phyloP scores from a whole-genome alignment of 1,284 basidiomycete species.

The Macrocystidia cucumis region DNA sequence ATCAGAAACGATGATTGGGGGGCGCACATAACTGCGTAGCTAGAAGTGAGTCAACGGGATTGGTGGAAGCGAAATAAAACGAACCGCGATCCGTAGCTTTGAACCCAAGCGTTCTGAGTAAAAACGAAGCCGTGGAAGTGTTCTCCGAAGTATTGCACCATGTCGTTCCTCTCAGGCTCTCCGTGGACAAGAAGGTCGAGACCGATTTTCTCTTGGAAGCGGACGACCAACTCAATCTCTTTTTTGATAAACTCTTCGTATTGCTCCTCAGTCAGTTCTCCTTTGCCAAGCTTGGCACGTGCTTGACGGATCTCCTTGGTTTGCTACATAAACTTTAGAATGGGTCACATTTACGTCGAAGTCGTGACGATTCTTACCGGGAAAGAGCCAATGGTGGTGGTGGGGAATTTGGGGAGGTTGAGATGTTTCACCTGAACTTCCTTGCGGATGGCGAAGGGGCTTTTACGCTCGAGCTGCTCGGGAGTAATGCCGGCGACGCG shows the following conservation, averaged over 20 bases:
- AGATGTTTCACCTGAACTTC: constrained; percentile 88
- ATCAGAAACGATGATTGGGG: constrained; percentile 98
- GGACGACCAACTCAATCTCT: constrained; percentile 92
- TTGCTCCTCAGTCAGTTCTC: constrained; percentile 80
- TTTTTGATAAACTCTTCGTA: constrained; percentile 99
- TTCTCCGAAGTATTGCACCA: constrained; percentile 99
- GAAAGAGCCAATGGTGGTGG: constrained; percentile 99
- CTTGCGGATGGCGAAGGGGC: constrained; percentile 82
- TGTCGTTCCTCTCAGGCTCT: constrained; percentile 98
- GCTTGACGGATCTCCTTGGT: constrained; percentile 98
- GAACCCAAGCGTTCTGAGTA: constrained; percentile 99
- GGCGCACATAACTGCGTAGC: constrained; percentile 85
- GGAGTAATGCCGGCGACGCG: constrained; percentile 90
- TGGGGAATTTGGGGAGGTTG: constrained; percentile 95
- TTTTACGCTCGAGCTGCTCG: constrained; percentile 88
- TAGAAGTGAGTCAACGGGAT: too few relatives aligned
- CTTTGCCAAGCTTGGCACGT: constrained; percentile 93
- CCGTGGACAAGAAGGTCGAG: constrained; percentile 99
- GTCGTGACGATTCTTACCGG: constrained; percentile 43
- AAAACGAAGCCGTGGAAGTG: constrained; percentile 94
- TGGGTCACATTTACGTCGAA: not conserved
- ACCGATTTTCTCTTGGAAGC: constrained; percentile 94
- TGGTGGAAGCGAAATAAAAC: constrained; percentile 1
- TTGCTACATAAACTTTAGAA: constrained; percentile 48
- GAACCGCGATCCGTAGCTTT: constrained; percentile 91